A percentile compares a stretch with the other conserved stretches of the same genome.
Conservation (phyloP, 768 basidiomycete species). For the Pleurotus ostreatus region DNA sequence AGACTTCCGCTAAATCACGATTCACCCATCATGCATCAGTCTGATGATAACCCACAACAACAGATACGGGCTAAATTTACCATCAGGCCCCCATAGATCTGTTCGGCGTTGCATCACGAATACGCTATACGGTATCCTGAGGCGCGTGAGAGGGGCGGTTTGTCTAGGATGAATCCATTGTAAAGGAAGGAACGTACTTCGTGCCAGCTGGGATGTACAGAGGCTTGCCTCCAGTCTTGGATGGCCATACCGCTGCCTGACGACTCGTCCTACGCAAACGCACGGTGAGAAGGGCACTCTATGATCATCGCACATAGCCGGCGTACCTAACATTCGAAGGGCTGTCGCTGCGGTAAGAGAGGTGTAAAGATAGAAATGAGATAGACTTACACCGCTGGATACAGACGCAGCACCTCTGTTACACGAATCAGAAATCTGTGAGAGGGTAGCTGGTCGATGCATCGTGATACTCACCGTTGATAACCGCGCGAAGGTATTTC, state of each 20-base stretch:
- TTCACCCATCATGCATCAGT: too few relatives aligned
- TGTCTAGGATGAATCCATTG: not conserved
- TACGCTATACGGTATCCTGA: constrained; percentile 22
- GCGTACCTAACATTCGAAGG: constrained; percentile 14
- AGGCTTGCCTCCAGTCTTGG: constrained; percentile 19
- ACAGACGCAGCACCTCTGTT: constrained; percentile 21
- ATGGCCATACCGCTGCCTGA: constrained; percentile 18
- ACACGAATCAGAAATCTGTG: not conserved
- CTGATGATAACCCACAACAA: not conserved
- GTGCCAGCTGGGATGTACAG: constrained; percentile 29
- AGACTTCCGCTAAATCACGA: constrained; percentile 30
- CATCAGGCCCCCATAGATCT: constrained; percentile 59
- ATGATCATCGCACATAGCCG: not conserved
- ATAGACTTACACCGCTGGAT: constrained; percentile 19
- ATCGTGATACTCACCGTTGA: constrained; percentile 24
- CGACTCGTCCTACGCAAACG: constrained; percentile 18
- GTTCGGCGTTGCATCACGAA: constrained; percentile 37
- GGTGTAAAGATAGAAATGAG: not conserved
- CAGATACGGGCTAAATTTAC: constrained; percentile 22
- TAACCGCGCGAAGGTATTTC: constrained; percentile 36
- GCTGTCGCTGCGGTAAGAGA: not conserved
- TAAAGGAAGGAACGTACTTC: constrained; percentile 14
- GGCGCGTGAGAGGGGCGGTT: too few relatives aligned
- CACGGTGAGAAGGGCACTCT: not conserved
- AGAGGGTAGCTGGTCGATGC: not conserved